Evolutionary conservation across 192 early-diverging fungal species (phyloP), one percentile per base, ranked within the genome.

Genomic region (Entomortierella parvispora): DNA sequence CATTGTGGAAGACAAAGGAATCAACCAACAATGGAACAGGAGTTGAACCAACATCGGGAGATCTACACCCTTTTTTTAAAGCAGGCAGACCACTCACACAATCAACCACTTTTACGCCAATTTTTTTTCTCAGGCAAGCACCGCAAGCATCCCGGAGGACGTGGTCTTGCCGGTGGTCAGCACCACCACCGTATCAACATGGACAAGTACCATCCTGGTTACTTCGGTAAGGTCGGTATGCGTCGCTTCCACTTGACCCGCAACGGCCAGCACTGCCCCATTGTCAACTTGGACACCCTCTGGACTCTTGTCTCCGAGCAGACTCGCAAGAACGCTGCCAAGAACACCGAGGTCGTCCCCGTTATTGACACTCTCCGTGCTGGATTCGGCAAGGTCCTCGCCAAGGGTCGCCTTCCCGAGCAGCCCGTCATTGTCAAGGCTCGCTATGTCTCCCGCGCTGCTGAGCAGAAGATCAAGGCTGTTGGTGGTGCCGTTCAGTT

Each of bases 191-290:
- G 96, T 79, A 98, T 97, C 87, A 96, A 97, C 90, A 96, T 99
- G 93, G 97, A 99, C 88, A 99, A 95, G 92, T 98, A 95, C 93
- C 97, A 99, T 89, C 97, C 97, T 72, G 97, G 97, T 84, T 99
- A 99, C 95, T 99, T 97, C 80, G 97, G 97, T 88, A 98, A 99
- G 89, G 96, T 99, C 86, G 97, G 97, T 96, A 97, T 97, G 97
- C 93, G 97, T 79, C 90, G 95, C 86, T 98, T 95, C 94, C 96
- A 98, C 91, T 87, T 91, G 92, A 98, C 95, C 87, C 79, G 87
- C 67, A 95, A 98, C 88, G 69, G 90, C 81, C 87, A 86, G 84
- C 91, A 93, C 91, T 84, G 90, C 76, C 93, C 93, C 61, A 86
- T 89, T 78, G 81, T 98, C 87, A 99, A 99, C 89, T 81, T 97